Conservation (phyloP, 2,329 filamentous ascomycete species). For the Chaetothyriales sp. region DNA sequence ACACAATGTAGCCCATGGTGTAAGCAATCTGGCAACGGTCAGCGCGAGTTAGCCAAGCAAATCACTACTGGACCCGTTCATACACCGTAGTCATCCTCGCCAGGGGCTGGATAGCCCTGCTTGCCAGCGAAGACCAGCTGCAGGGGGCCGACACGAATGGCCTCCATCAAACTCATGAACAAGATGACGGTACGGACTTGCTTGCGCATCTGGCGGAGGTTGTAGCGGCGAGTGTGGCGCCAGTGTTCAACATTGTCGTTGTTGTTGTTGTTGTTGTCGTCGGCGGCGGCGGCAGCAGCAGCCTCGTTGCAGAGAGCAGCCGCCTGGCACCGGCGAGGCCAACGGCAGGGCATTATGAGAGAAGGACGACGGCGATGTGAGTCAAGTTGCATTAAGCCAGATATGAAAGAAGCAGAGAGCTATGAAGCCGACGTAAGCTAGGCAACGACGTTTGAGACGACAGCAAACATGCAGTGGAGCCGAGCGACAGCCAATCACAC, state of each 20-base stretch:
- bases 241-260: conserved; percentile 13
- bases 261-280: too few relatives aligned
- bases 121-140: conserved; percentile 15
- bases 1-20: conserved; percentile 14
- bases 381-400: conserved; percentile 13
- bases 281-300: conserved; percentile 5
- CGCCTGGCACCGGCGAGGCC: conserved; percentile 9
- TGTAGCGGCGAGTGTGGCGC: conserved; percentile 12
- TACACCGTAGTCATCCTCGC: conserved; percentile 16
- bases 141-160: conserved; percentile 13
- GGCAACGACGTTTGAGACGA: too few relatives aligned
- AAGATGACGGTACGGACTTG: conserved; percentile 13
- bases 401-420: neutral
- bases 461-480: too few relatives aligned
- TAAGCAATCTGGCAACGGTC: conserved; percentile 13
- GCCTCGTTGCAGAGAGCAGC: neutral
- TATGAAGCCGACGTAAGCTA: too few relatives aligned
- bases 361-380: conserved; percentile 15
- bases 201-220: conserved; percentile 16
- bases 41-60: neutral
- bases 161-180: conserved; percentile 16
- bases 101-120: conserved; percentile 10
- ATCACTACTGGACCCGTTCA: neutral
- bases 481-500: too few relatives aligned
- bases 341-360: conserved; percentile 15